Base-by-base conservation (phyloP, 208 protist genomes). In the Naegleria lovaniensis region DNA sequence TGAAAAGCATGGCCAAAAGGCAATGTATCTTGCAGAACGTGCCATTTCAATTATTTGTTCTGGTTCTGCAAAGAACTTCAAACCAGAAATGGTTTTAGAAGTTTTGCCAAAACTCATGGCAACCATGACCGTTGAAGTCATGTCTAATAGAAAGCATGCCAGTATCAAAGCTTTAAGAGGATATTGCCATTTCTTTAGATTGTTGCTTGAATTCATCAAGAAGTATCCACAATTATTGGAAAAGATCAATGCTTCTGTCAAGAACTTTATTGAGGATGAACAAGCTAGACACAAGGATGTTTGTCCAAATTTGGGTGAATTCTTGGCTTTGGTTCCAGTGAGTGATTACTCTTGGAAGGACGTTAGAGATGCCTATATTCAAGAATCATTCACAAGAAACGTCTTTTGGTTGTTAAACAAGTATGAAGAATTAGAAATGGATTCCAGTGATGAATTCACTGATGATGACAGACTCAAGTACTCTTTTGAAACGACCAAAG, bases 181-280 rank as follows among this genome's bases (percentile, higher is more conserved):
- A 29, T 94, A 92, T 52, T 94, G 92, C 51, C 51, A 83, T 22
- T 94, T 94, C 85, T 83, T 93, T 39, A 91, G 92, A 90, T 58
- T 93, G 5, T 91, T 94, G 0, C 22, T 94, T 0, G 76, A 84
- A 5, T 91, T 94, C 38, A 41, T 91, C n/a, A 83, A 85, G 19
- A 88, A 59, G n/a, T 91, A 94, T 91, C 92, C 93, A 59, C 7
- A 84, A 55, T 33, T 94, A 0, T 40, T 89, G 5, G 40, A 33
- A 11, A 67, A 90, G 19, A 90, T 90, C 16, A 88, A 92, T 38
- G 88, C 59, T n/a, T 84, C 86, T 33, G 86, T 94, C 15, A 76
- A 87, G 11, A 29, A 85, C 15, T 94, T 94, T 75, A 92, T 92
- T 25, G 43, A 90, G 41, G 29, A 86, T 51, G 90, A 88, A 76